Evolutionary conservation across 495 filamentous ascomycete genomes (phyloP).

Genomic region (Penicillium waksmanii): DNA sequence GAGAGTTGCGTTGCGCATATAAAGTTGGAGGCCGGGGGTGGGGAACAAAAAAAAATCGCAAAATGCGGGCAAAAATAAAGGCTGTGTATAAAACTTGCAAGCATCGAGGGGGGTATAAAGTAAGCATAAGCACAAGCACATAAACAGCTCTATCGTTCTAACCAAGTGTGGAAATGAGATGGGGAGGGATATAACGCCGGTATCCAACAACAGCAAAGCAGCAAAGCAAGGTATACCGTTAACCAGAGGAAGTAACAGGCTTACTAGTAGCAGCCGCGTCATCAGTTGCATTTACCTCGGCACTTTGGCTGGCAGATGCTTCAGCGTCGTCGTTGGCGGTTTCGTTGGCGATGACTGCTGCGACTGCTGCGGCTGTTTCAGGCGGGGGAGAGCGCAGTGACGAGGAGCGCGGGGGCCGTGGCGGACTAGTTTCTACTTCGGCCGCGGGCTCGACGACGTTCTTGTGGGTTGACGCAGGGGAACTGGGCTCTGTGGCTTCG

Average conservation of each 20-base stretch:
- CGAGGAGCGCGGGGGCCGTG: conserved; percentile 43
- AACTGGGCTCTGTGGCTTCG: conserved; percentile 16
- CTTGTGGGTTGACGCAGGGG: conserved; percentile 27
- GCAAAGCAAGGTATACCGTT: conserved; percentile 12
- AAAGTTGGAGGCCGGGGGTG: background rate
- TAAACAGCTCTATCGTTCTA: conserved; percentile 34
- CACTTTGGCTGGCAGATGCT: background rate
- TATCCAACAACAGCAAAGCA: conserved; percentile 7
- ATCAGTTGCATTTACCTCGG: background rate
- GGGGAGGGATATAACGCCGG: conserved; percentile 14
- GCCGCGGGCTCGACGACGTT: conserved; percentile 40
- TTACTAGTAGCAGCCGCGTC: conserved; percentile 5
- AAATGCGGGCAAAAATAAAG: conserved; percentile 28
- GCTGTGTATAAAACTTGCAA: conserved; percentile 23
- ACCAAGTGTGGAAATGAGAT: conserved; percentile 19
- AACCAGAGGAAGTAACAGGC: conserved; percentile 6
- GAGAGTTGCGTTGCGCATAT: background rate
- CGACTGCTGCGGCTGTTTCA: conserved; percentile 17
- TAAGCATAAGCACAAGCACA: conserved; percentile 30
- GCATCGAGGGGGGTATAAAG: conserved; percentile 3
- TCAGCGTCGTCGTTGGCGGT: background rate
- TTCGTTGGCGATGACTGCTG: conserved; percentile 10
- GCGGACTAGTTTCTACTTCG: conserved; percentile 37
- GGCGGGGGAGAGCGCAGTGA: conserved; percentile 33
- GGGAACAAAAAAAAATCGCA: conserved; percentile 4